Evolutionary conservation across 441 rosid genomes (phyloP).

Genomic region (Erodium chrysanthum): DNA sequence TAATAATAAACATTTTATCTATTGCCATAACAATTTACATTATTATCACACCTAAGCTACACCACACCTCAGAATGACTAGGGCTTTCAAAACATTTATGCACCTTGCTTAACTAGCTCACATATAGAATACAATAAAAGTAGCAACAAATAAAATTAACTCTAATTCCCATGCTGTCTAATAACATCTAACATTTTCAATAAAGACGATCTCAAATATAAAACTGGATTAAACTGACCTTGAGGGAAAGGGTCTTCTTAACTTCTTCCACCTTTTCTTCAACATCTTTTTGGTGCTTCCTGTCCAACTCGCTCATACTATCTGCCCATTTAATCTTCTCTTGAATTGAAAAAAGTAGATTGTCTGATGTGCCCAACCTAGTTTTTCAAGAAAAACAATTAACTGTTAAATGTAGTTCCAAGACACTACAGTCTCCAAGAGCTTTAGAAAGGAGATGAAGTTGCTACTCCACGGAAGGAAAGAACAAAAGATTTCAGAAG

Average conservation of each 20-base stretch:
- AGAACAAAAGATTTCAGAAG: not conserved
- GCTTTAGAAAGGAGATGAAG: not conserved
- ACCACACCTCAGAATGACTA: not conserved
- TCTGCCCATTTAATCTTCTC: constrained; percentile 99
- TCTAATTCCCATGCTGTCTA: not conserved
- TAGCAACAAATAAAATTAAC: not conserved
- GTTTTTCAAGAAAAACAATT: constrained; percentile 17
- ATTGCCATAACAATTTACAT: too few species aligned
- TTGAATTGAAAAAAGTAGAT: constrained; percentile 72
- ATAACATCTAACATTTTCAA: not conserved
- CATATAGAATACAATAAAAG: not conserved
- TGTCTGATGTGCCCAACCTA: constrained; percentile 83
- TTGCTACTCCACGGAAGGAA: not conserved
- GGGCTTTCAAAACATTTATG: not conserved
- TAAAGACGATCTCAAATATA: constrained; percentile 1
- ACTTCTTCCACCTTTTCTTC: constrained; percentile 78
- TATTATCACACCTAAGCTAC: too few species aligned
- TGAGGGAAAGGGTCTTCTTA: constrained; percentile 68
- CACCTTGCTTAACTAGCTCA: not conserved
- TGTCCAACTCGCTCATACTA: constrained; percentile 73
- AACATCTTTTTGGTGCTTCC: constrained; percentile 67
- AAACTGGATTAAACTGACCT: constrained; percentile 71
- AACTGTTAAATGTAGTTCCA: constrained; percentile 10
- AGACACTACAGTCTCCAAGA: not conserved
- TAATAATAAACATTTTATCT: too few species aligned